Evolutionary conservation across 192 early-diverging fungal genomes (phyloP).

Genomic region (Dissophora globulifera): DNA sequence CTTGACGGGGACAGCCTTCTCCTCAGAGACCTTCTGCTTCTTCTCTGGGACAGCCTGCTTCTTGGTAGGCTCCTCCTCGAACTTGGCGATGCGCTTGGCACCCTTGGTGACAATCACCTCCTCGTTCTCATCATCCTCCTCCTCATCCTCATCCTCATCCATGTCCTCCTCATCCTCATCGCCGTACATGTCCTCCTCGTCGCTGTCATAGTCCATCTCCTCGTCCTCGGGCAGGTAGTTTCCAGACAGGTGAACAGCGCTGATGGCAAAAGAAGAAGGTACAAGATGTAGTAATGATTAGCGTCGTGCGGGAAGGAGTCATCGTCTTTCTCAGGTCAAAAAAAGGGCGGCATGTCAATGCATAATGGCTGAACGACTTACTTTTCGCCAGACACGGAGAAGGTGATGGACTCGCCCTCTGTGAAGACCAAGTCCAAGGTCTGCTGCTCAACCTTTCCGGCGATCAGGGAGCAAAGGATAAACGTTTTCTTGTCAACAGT

Average conservation of each 20-base stretch:
- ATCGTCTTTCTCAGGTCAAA: too few relatives aligned
- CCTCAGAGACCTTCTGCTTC: constrained; percentile 56
- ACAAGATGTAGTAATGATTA: too few relatives aligned
- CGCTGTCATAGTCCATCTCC: constrained; percentile 51
- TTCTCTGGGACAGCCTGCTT: constrained; percentile 44
- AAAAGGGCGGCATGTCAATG: too few relatives aligned
- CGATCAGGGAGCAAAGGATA: constrained; percentile 78
- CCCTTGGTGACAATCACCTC: constrained; percentile 55
- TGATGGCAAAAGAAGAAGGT: too few relatives aligned
- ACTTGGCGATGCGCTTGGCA: constrained; percentile 55
- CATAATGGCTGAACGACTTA: constrained; percentile 12
- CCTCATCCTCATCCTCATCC: constrained; percentile 54
- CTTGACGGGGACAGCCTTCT: constrained; percentile 56
- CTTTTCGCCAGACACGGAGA: constrained; percentile 71
- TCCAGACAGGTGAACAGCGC: constrained; percentile 76
- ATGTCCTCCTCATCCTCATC: constrained; percentile 55
- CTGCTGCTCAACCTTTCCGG: constrained; percentile 82
- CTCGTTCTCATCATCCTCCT: constrained; percentile 53
- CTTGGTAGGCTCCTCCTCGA: constrained; percentile 45
- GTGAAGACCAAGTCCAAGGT: constrained; percentile 67
- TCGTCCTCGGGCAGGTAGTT: constrained; percentile 73
- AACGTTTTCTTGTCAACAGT: constrained; percentile 77
- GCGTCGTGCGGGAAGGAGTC: too few relatives aligned
- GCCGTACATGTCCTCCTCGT: too few relatives aligned
- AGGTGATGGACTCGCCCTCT: constrained; percentile 83